A percentile compares a stretch with the other conserved stretches of the same genome.
These are phyloP conservation scores for Mariannaea sp. DNA, from an alignment of 2,329 filamentous ascomycete genomes.

Conservation along the genomic window DNA sequence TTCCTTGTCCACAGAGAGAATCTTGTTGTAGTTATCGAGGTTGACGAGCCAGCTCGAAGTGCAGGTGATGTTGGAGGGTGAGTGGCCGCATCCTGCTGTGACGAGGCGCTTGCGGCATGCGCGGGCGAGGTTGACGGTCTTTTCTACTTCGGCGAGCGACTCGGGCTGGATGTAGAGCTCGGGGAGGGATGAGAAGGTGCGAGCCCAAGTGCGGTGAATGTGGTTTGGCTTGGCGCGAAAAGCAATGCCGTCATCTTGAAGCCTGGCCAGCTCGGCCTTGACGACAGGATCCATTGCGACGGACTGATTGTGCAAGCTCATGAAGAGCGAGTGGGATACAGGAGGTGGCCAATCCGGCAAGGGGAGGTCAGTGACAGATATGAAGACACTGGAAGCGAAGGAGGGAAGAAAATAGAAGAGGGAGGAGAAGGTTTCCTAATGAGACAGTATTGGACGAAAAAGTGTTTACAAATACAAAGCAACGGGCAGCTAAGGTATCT, in stretches of 20 bases:
- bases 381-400: background rate
- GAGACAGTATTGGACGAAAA: background rate
- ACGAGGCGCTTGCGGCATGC: constrained; percentile 81
- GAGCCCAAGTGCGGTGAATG: constrained; percentile 90
- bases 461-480: constrained; percentile 2
- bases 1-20: constrained; percentile 71
- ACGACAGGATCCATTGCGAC: constrained; percentile 46
- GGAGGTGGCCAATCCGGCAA: constrained; percentile 11
- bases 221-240: constrained; percentile 78
- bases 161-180: constrained; percentile 90
- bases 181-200: constrained; percentile 85
- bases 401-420: too few species aligned
- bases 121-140: constrained; percentile 79
- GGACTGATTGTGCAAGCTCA: background rate
- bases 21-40: constrained; percentile 78
- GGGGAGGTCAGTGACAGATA: background rate
- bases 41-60: constrained; percentile 95
- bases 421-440: background rate
- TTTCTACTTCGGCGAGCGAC: constrained; percentile 79
- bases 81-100: constrained; percentile 89
- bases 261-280: constrained; percentile 41
- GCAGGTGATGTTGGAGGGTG: constrained; percentile 88
- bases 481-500: background rate
- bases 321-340: background rate
- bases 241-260: constrained; percentile 54